phyloP scores from a whole-genome alignment of 345 rosid genomes.

The Aethionema arabicum region DNA sequence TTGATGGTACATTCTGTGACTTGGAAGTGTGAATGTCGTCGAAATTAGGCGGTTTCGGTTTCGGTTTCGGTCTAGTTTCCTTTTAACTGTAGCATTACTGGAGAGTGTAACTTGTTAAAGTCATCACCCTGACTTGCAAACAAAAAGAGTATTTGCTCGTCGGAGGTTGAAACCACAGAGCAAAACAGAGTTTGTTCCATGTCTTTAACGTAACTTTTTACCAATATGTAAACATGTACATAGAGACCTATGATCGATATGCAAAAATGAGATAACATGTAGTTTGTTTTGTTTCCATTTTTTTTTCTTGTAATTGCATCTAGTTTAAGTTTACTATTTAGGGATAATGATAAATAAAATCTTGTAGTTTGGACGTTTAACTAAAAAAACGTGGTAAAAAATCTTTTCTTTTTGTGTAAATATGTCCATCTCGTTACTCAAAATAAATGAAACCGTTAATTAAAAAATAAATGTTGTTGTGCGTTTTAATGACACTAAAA shows the following conservation, averaged over 20 bases:
- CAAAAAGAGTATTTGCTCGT: conserved; percentile 19
- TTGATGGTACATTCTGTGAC: conserved; percentile 62
- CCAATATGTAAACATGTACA: conserved; percentile 19
- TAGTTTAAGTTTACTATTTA: not conserved
- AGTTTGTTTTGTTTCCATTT: not conserved
- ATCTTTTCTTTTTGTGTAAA: not conserved
- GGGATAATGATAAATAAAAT: no score
- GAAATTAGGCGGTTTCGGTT: not conserved
- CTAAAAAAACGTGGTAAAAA: not conserved
- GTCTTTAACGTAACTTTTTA: conserved; percentile 2
- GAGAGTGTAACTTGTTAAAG: conserved; percentile 6
- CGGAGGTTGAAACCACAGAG: conserved; percentile 7
- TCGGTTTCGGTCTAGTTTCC: conserved; percentile 1
- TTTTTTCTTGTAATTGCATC: not conserved
- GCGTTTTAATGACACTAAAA: no score
- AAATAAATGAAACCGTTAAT: no score
- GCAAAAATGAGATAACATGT: conserved; percentile 2
- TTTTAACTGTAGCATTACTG: conserved; percentile 5
- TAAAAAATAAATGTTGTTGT: no score
- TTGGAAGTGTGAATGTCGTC: conserved; percentile 19
- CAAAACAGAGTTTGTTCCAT: not conserved
- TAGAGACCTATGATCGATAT: conserved; percentile 11
- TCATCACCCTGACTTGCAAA: conserved; percentile 24
- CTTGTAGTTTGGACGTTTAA: not conserved
- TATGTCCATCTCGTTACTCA: no score